Conservation (phyloP, 345 rosid species). For the Salix brachista region DNA sequence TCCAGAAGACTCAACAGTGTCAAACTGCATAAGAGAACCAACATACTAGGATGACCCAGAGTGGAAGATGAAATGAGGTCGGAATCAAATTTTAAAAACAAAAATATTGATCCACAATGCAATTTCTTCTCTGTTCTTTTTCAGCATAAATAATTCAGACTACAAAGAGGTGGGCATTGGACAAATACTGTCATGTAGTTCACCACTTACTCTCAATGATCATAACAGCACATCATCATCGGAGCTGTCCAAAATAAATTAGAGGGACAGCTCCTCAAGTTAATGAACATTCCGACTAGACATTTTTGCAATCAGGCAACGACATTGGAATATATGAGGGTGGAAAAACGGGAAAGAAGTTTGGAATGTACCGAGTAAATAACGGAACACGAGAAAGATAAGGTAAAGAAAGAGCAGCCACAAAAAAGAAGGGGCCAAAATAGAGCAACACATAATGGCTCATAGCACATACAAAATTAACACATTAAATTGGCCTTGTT, state of each 20-base stretch:
- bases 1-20: slow-evolving; percentile 47
- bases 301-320: neutral
- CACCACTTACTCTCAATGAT: neutral
- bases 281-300: neutral
- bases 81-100: neutral
- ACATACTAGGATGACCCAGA: neutral
- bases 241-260: neutral
- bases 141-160: neutral
- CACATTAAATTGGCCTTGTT: neutral
- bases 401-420: neutral
- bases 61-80: neutral
- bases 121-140: neutral
- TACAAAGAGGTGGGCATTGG: neutral
- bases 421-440: neutral
- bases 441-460: neutral
- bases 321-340: neutral
- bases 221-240: neutral
- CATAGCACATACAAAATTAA: neutral
- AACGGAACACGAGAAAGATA: neutral
- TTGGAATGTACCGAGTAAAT: neutral
- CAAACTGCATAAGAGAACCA: slow-evolving; percentile 39
- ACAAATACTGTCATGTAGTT: neutral
- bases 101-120: neutral
- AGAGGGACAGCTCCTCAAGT: neutral
- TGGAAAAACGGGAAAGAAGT: neutral